Evolutionary conservation across 2,329 filamentous ascomycete species (phyloP).

Genomic region (Talaromyces sp.): DNA sequence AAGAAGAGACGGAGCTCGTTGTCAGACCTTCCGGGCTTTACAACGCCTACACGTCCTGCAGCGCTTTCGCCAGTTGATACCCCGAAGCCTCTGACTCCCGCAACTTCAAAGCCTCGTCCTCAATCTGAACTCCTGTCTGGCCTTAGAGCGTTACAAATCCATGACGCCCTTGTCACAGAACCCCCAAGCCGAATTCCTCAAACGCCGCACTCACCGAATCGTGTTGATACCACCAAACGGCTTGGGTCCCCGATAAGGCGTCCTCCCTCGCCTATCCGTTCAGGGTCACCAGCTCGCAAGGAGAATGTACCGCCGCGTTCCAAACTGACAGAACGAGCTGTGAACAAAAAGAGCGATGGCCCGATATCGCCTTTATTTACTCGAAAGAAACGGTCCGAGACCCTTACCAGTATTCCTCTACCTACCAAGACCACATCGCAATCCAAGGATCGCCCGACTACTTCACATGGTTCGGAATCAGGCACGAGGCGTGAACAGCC

Average conservation of each 20-base stretch:
- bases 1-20: slow-evolving; percentile 88
- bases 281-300: slow-evolving; percentile 31
- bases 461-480: slow-evolving; percentile 25
- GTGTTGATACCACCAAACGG: slow-evolving; percentile 20
- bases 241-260: slow-evolving; percentile 28
- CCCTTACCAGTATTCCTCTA: slow-evolving; percentile 45
- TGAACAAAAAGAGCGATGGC: slow-evolving; percentile 26
- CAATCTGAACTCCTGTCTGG: slow-evolving; percentile 21
- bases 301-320: slow-evolving; percentile 34
- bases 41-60: slow-evolving; percentile 52
- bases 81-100: slow-evolving; percentile 33
- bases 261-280: slow-evolving; percentile 25
- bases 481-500: slow-evolving; percentile 26
- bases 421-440: slow-evolving; percentile 24
- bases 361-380: slow-evolving; percentile 31
- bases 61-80: slow-evolving; percentile 24
- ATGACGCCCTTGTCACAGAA: neutral
- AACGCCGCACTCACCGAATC: slow-evolving; percentile 4
- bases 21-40: slow-evolving; percentile 71
- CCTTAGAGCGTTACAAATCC: slow-evolving; percentile 1
- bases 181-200: slow-evolving; percentile 8
- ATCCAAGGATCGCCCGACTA: slow-evolving; percentile 28
- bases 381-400: slow-evolving; percentile 40
- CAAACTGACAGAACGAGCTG: slow-evolving; percentile 25
- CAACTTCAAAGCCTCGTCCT: slow-evolving; percentile 18